These are phyloP conservation scores for Barbarea vulgaris DNA, from an alignment of 345 rosid species.

Conservation along the genomic window DNA sequence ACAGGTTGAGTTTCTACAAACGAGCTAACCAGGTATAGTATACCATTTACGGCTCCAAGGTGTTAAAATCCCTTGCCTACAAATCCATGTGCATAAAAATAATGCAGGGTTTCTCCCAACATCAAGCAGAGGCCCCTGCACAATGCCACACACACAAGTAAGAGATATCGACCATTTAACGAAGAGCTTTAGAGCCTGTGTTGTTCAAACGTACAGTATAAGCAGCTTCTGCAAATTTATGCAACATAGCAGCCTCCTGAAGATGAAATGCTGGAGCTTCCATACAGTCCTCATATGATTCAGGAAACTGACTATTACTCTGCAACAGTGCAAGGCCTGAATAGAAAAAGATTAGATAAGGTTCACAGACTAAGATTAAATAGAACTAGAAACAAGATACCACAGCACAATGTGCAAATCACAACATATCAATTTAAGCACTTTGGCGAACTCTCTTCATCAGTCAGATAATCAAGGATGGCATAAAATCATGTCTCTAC, in stretches of 20 bases:
- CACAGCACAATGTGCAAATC: neutral
- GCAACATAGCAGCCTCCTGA: slow-evolving; percentile 64
- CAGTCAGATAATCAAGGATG: neutral
- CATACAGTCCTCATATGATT: slow-evolving; percentile 46
- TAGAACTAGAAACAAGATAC: neutral
- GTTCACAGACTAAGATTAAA: neutral
- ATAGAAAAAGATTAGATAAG: slow-evolving; percentile 25
- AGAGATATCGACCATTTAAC: neutral
- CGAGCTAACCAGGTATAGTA: slow-evolving; percentile 39
- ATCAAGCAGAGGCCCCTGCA: slow-evolving; percentile 92
- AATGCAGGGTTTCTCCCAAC: slow-evolving; percentile 77
- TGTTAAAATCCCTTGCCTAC: slow-evolving; percentile 80
- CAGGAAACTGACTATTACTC: slow-evolving; percentile 47
- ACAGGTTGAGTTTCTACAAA: slow-evolving; percentile 33
- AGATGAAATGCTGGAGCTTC: slow-evolving; percentile 70
- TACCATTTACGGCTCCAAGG: slow-evolving; percentile 77
- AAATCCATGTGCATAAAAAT: slow-evolving; percentile 86
- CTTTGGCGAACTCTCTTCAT: neutral
- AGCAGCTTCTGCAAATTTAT: slow-evolving; percentile 93
- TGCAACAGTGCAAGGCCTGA: slow-evolving; percentile 92
- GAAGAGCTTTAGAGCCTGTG: neutral
- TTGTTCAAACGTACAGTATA: slow-evolving; percentile 61
- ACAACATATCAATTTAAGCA: neutral
- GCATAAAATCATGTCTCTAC: neutral
- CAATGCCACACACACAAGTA: slow-evolving; percentile 17